These are phyloP conservation scores for Candida dubliniensis DNA, from an alignment of 1,139 yeast species.

Conservation along the genomic window DNA sequence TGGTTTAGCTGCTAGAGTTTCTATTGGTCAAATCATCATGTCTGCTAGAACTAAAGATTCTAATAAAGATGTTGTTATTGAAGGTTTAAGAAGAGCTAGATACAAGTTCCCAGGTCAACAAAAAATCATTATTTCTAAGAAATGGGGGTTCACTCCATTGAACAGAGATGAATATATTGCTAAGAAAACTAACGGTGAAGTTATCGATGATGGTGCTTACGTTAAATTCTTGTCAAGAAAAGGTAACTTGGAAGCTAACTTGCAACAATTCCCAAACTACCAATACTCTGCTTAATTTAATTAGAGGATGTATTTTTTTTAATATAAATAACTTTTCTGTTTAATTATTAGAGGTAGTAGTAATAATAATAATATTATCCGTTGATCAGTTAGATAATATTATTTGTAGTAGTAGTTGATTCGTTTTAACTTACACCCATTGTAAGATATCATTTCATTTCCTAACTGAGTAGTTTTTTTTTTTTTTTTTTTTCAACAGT, in stretches of 20 bases:
- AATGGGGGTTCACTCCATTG: constrained; percentile 99
- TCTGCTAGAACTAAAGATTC: constrained; percentile 98
- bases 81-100: constrained; percentile 99
- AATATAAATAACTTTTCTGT: not conserved
- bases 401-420: too few species aligned
- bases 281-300: constrained; percentile 49
- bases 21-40: constrained; percentile 97
- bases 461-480: not conserved
- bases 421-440: too few species aligned
- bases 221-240: constrained; percentile 96
- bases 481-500: not conserved
- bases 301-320: not conserved
- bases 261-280: constrained; percentile 94
- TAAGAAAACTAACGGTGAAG: constrained; percentile 96
- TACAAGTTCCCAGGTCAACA: constrained; percentile 99
- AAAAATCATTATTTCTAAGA: constrained; percentile 97
- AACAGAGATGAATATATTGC: constrained; percentile 96
- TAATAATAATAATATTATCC: not conserved
- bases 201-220: constrained; percentile 99
- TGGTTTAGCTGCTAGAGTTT: constrained; percentile 99
- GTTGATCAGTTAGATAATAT: not conserved
- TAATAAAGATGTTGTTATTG: constrained; percentile 96
- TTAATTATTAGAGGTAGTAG: not conserved
- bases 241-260: constrained; percentile 93
- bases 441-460: too few species aligned